A percentile compares a stretch with the other conserved stretches of the same genome.
Conservation (phyloP, 495 filamentous ascomycete genomes). For the Staphylotrichum longicolle region DNA sequence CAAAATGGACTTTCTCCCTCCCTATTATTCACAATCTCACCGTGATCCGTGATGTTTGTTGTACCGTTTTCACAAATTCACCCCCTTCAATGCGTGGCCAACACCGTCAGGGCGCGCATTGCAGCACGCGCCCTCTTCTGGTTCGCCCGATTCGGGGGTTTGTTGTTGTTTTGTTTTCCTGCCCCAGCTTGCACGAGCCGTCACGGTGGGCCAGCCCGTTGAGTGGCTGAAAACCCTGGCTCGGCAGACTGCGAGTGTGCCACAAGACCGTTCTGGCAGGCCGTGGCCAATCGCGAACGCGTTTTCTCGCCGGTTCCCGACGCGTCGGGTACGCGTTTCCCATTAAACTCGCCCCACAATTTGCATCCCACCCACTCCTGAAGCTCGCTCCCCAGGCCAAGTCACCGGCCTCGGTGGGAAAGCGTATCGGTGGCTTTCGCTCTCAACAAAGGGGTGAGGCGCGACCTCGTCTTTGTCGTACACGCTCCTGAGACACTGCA, state of each 20-base stretch:
- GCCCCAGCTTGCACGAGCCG: not conserved
- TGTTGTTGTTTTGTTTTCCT: conserved; percentile 34
- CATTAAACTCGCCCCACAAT: not conserved
- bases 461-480: too few species aligned
- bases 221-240: conserved; percentile 26
- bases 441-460: too few species aligned
- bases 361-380: not conserved
- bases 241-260: not conserved
- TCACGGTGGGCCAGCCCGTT: conserved; percentile 21
- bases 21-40: not conserved
- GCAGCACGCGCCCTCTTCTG: conserved; percentile 4
- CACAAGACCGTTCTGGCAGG: conserved; percentile 2
- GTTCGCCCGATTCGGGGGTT: conserved; percentile 24
- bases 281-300: conserved; percentile 15
- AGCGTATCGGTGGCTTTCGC: too few species aligned
- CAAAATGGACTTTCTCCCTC: not conserved
- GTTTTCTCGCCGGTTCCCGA: conserved; percentile 2
- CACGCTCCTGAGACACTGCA: too few species aligned
- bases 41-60: conserved; percentile 32
- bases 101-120: conserved; percentile 13
- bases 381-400: too few species aligned
- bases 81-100: conserved; percentile 12
- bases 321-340: conserved; percentile 31
- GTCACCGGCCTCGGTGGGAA: too few species aligned
- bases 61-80: not conserved